Percentiles rank a stretch among this genome's conserved stretches.
phyloP scores from a whole-genome alignment of 169 alveolate genomes.

The Plasmodium falciparum region DNA sequence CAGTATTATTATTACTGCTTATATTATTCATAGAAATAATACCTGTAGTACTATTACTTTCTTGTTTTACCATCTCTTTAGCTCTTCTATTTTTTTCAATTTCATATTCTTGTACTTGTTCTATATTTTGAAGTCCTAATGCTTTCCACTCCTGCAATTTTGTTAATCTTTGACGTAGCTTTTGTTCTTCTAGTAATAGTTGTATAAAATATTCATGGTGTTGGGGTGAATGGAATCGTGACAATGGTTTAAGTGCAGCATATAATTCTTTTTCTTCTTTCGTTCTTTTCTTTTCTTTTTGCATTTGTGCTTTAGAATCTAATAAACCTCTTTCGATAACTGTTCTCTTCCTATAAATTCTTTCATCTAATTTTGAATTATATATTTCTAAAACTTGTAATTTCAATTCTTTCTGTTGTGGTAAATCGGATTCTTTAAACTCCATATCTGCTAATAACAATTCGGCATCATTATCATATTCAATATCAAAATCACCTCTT shows the following conservation, averaged over 20 bases:
- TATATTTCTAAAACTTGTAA: constrained; percentile 90
- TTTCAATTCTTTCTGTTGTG: constrained; percentile 89
- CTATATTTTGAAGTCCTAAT: constrained; percentile 90
- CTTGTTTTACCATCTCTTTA: constrained; percentile 49
- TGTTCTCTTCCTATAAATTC: constrained; percentile 90
- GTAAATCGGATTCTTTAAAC: constrained; percentile 90
- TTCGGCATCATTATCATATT: constrained; percentile 99
- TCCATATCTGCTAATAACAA: constrained; percentile 97
- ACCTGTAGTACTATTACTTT: neutral
- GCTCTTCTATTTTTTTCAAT: constrained; percentile 72
- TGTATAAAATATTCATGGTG: constrained; percentile 92
- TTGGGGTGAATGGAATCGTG: constrained; percentile 91
- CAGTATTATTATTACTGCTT: no score
- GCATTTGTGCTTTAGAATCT: constrained; percentile 91
- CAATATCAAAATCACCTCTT: constrained; percentile 98
- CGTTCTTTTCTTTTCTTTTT: constrained; percentile 91
- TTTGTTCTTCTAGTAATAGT: constrained; percentile 89
- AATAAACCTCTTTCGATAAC: constrained; percentile 91
- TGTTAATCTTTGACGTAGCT: constrained; percentile 88
- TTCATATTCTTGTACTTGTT: constrained; percentile 87
- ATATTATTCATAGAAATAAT: no score
- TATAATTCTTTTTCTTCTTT: constrained; percentile 93
- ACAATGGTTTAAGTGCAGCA: constrained; percentile 89
- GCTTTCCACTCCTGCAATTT: constrained; percentile 92
- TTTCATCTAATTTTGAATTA: constrained; percentile 92